Evolutionary conservation across 2,329 filamentous ascomycete species (phyloP), one percentile per base, ranked within the genome.

Genomic region (Pseudofabraea citricarpa): DNA sequence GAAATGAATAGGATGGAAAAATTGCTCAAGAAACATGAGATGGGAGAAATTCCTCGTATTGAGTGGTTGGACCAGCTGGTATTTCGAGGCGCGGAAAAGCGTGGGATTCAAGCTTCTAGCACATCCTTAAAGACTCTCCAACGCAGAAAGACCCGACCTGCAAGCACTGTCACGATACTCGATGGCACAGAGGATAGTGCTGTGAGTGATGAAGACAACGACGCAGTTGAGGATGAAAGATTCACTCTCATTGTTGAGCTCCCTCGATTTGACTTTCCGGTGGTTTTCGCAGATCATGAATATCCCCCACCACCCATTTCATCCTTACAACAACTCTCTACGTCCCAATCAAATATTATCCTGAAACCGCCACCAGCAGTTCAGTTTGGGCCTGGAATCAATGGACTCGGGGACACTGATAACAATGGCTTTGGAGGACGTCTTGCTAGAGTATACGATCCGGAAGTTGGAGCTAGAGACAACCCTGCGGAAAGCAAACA

Each of bases 401-500:
- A 90, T 56, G 81, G 80, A 0, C 68, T 83, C 9, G 76, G 73
- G 1, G 75, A 78, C 22, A 69, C 58, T 43, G 56, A 61, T 41
- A 65, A 71, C 29, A 66, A 68, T 26, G 70, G 66, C 3, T 62
- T 69, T 31, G 72, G 73, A 12, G 75, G 77, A 6, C 79, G 83
- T 3, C 69, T 97, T 12, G 83, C 96, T 43, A 80, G 82, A 46
- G 87, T 97, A 1, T 97, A 96, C 57, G 93, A 98, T 54, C 90
- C 93, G 0, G 93, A 98, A 63, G 83, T 93, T 37, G 90, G 89
- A 1, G 83, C 89, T 27, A 80, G 79, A 45, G 90, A 95, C 53
- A 98, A 98, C 59, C 93, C 91, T 1, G 90, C 90, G 9, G 93
- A 98, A 65, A 88, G 85, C 59, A 98, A 98, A 64, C 93, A 98